These are phyloP conservation scores for Musa acuminata DNA, from an alignment of 176 grass and related monocot species.

Conservation along the genomic window DNA sequence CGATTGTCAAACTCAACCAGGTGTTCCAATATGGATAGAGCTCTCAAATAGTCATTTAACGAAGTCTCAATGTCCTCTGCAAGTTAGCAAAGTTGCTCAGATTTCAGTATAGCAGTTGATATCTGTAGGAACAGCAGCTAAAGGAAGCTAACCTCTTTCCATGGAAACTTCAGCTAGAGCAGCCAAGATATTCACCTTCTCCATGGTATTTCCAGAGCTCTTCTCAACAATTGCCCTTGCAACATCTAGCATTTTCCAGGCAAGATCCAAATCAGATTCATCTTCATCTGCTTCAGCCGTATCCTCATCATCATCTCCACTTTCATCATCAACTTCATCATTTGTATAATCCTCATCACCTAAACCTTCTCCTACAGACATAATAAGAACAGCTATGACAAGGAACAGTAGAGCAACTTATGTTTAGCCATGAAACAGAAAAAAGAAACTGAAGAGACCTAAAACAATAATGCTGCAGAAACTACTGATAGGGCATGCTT, in stretches of 20 bases:
- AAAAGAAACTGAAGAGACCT: no score
- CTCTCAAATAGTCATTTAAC: slow-evolving; percentile 76
- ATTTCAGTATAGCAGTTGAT: not conserved
- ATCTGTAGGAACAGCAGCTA: not conserved
- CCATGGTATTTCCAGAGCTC: slow-evolving; percentile 43
- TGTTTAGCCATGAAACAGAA: no score
- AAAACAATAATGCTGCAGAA: no score
- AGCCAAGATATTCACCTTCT: slow-evolving; percentile 84
- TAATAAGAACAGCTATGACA: not conserved
- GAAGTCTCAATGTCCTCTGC: slow-evolving; percentile 91
- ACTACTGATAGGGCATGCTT: no score
- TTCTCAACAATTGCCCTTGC: slow-evolving; percentile 93
- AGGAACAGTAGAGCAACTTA: no score
- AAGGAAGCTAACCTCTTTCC: slow-evolving; percentile 63
- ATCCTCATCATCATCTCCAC: slow-evolving; percentile 65
- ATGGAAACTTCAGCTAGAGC: slow-evolving; percentile 78
- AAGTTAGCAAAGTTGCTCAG: slow-evolving; percentile 20
- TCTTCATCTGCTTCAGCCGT: slow-evolving; percentile 61
- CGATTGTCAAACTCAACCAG: slow-evolving; percentile 76
- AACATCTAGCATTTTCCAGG: slow-evolving; percentile 97
- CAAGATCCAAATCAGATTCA: slow-evolving; percentile 90
- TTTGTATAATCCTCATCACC: slow-evolving; percentile 40
- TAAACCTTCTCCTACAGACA: slow-evolving; percentile 34
- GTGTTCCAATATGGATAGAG: slow-evolving; percentile 63
- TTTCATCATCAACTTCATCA: slow-evolving; percentile 15